These are phyloP conservation scores for Deuterostichococcus epilithicus DNA, from an alignment of 139 green algal genomes.

Conservation along the genomic window DNA sequence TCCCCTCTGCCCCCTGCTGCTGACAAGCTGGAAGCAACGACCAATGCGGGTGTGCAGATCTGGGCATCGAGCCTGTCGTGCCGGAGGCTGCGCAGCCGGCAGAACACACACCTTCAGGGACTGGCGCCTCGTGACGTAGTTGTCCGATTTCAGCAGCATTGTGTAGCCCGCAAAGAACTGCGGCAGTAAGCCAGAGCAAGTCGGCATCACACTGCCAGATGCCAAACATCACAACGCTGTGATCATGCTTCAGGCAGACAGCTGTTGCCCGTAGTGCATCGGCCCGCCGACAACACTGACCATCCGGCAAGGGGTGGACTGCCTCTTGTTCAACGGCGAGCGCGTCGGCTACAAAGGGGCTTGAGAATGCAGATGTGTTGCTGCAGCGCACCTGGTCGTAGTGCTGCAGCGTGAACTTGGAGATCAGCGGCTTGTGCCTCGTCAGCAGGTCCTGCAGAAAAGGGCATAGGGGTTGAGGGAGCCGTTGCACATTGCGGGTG, in stretches of 20 bases:
- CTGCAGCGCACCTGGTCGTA: conserved; percentile 38
- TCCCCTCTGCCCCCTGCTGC: too few species aligned
- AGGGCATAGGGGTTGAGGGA: too few species aligned
- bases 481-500: too few species aligned
- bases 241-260: neutral
- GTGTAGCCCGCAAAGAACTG: conserved; percentile 79
- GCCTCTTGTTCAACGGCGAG: too few species aligned
- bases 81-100: too few species aligned
- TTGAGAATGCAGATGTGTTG: neutral
- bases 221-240: neutral
- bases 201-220: neutral
- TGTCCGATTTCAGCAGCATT: conserved; percentile 71
- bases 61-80: too few species aligned
- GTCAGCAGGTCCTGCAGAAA: conserved; percentile 76
- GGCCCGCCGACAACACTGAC: too few species aligned
- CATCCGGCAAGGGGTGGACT: too few species aligned
- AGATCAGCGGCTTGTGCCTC: conserved; percentile 74
- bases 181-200: neutral
- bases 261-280: too few species aligned
- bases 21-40: too few species aligned
- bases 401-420: conserved; percentile 55
- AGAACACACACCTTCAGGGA: conserved; percentile 86
- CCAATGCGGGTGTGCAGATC: too few species aligned
- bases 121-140: conserved; percentile 92
- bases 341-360: too few species aligned